Conservation (phyloP, 2,329 filamentous ascomycete genomes). For the Xylariales sp. region DNA sequence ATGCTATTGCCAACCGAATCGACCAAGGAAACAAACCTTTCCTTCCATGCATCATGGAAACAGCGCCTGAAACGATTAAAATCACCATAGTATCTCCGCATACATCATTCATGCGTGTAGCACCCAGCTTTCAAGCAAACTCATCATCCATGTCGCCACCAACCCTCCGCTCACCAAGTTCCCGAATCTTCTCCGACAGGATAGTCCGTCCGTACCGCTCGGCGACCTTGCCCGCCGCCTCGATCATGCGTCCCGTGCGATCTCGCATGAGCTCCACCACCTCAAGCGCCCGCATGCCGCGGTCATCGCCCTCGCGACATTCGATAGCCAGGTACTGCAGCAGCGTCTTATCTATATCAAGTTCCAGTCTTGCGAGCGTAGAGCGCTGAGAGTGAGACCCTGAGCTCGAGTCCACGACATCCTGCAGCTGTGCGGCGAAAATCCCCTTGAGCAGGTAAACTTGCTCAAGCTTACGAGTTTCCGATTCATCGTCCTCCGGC, state of each 20-base stretch:
- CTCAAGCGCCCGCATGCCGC: slow-evolving; percentile 91
- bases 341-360: slow-evolving; percentile 85
- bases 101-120: too few species aligned
- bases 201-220: slow-evolving; percentile 76
- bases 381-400: slow-evolving; percentile 56
- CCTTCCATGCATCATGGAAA: too few species aligned
- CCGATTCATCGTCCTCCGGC: slow-evolving; percentile 32
- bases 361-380: slow-evolving; percentile 65
- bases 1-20: too few species aligned
- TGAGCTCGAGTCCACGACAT: slow-evolving; percentile 65
- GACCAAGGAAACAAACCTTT: too few species aligned
- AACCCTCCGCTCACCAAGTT: slow-evolving; percentile 69
- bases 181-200: slow-evolving; percentile 84
- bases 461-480: slow-evolving; percentile 69
- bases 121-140: too few species aligned
- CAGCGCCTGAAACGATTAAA: too few species aligned
- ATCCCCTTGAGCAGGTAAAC: slow-evolving; percentile 71
- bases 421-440: slow-evolving; percentile 68
- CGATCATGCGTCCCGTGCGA: slow-evolving; percentile 80
- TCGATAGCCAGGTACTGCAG: slow-evolving; percentile 85
- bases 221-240: slow-evolving; percentile 86
- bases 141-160: slow-evolving; percentile 50
- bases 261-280: slow-evolving; percentile 83
- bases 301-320: slow-evolving; percentile 87
- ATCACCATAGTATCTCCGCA: too few species aligned